Evolutionary conservation across 1,284 basidiomycete species (phyloP), one percentile per base, ranked within the genome.

Genomic region (Malassezia caprae): DNA sequence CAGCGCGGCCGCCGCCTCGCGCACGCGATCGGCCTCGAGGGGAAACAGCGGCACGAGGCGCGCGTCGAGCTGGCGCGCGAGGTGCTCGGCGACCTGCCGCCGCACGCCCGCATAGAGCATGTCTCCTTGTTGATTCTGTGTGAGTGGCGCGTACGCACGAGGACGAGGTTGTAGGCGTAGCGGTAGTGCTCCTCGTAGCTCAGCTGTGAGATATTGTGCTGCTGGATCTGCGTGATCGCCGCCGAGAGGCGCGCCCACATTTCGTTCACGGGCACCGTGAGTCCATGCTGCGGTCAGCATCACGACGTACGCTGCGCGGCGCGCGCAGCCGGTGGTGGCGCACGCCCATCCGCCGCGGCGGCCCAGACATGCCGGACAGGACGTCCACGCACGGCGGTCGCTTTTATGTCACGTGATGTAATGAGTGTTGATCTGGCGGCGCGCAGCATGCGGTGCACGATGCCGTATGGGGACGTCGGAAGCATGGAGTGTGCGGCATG

Each of bases 161-260:
- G 56, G 24, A 73, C 65, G 37, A 71, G 61, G 46, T 68, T 69
- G 66, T 74, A 68, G 12, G 64, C 66, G 28, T 68, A 68, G 19
- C 67, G 59, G 39, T 94, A 90, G 69, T 93, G 90, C 77, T 96
- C 93, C 76, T 98, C 94, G 70, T 91, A 98, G 13, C 89, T 94
- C 27, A 99, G 82, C 69, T 84, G 86, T 53, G 84, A 84, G 7
- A 90, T 89, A 76, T 94, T 88, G 77, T 94, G 89, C 65, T 89
- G 87, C 76, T 94, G 89, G 54, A 99, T 98, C 79, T 96, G 88
- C 55, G 83, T 81, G 65, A 99, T 91, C 63, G 96, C 96, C 53
- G 79, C 78, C 17, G 85, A 80, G 13, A 94, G 78, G 61, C 82
- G 81, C 19, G 79, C 70, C 87, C 89, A 90, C 67, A 71, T 69